Percentiles rank a stretch among this genome's conserved stretches.
Conservation (phyloP, 257 asterid species). For the Solanum paucissectum region DNA sequence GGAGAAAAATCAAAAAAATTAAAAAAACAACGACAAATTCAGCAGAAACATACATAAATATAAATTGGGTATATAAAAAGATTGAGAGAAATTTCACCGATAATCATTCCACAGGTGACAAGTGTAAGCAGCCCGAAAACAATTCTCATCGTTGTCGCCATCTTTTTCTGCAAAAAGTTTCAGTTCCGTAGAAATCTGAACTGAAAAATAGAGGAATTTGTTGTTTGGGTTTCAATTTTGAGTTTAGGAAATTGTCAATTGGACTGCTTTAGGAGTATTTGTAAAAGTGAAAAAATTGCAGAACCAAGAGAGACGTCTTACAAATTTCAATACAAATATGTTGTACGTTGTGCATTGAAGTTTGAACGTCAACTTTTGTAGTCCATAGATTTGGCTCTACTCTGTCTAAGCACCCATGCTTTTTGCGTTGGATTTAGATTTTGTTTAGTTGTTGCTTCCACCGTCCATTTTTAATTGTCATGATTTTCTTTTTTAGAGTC, state of each 20-base stretch:
- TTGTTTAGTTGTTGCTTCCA: too few species aligned
- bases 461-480: too few species aligned
- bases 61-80: background rate
- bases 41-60: background rate
- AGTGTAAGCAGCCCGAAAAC: conserved; percentile 61
- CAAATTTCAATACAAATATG: background rate
- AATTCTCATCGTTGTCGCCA: conserved; percentile 29
- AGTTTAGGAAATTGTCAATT: background rate
- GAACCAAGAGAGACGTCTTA: background rate
- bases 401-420: background rate
- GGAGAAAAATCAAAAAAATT: background rate
- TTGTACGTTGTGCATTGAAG: background rate
- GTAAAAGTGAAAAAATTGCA: background rate
- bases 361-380: background rate
- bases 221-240: background rate
- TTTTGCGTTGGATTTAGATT: background rate
- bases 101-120: conserved; percentile 64
- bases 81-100: conserved; percentile 31
- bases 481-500: too few species aligned
- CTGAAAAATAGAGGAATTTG: background rate
- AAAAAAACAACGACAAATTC: background rate
- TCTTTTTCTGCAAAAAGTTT: background rate
- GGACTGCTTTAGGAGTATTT: background rate
- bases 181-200: background rate
- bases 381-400: background rate